Evolutionary conservation across 768 basidiomycete species (phyloP).

Genomic region (Collybia nuda): DNA sequence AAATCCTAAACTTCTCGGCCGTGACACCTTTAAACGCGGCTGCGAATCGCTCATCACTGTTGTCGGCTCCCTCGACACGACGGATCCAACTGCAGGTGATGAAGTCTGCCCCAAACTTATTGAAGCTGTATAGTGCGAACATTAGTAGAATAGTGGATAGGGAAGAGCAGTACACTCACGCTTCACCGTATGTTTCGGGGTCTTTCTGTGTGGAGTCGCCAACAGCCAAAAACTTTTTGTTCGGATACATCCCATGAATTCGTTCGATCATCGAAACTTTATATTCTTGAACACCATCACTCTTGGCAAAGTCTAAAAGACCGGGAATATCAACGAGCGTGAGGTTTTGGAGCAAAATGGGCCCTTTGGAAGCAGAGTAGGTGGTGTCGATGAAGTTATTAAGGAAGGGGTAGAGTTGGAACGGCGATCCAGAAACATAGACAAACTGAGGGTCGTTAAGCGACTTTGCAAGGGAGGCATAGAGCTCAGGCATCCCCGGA

Average conservation of each 20-base stretch:
- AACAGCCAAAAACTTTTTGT: conserved; percentile 39
- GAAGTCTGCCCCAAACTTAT: conserved; percentile 31
- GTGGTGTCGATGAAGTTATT: conserved; percentile 34
- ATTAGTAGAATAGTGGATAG: background rate
- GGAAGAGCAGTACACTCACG: conserved; percentile 26
- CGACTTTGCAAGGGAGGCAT: conserved; percentile 31
- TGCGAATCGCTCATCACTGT: conserved; percentile 35
- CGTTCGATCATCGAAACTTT: conserved; percentile 37
- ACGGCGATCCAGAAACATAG: conserved; percentile 43
- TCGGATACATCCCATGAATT: conserved; percentile 39
- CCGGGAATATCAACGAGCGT: conserved; percentile 29
- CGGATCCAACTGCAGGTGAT: conserved; percentile 45
- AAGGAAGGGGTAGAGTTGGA: conserved; percentile 47
- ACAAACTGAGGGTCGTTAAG: conserved; percentile 39
- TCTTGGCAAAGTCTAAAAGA: conserved; percentile 25
- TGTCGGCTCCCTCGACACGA: conserved; percentile 40
- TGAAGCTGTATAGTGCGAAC: conserved; percentile 24
- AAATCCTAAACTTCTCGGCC: conserved; percentile 29
- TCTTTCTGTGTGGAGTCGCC: conserved; percentile 48
- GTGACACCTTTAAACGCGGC: conserved; percentile 26
- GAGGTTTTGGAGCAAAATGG: conserved; percentile 37
- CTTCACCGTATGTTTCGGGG: conserved; percentile 42
- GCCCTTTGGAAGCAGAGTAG: conserved; percentile 34
- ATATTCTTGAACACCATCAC: conserved; percentile 28
- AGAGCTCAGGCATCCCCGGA: conserved; percentile 47